Percentiles rank a stretch among this genome's conserved stretches.
These are phyloP conservation scores for Nakazawaea anatomiae DNA, from an alignment of 805 yeast genomes.

Conservation along the genomic window DNA sequence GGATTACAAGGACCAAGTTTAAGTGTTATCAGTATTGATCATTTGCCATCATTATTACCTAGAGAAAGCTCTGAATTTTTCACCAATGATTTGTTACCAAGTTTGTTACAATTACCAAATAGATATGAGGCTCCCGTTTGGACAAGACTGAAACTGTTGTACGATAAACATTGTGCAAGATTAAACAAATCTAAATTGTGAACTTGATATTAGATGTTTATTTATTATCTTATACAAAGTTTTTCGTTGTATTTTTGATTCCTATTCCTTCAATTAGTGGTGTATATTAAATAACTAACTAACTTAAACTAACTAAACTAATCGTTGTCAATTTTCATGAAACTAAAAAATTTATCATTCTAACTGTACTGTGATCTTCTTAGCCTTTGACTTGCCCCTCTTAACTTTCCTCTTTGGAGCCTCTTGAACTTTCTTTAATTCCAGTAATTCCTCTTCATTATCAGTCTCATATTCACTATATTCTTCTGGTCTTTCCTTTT, in stretches of 20 bases:
- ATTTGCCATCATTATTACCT: constrained; percentile 90
- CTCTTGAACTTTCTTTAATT: constrained; percentile 38
- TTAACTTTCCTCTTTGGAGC: constrained; percentile 32
- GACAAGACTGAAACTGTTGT: constrained; percentile 81
- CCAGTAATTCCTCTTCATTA: constrained; percentile 41
- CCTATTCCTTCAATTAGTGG: too few relatives aligned
- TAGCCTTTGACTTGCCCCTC: constrained; percentile 20
- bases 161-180: constrained; percentile 78
- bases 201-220: neutral
- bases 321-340: too few relatives aligned
- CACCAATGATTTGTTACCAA: constrained; percentile 82
- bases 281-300: too few relatives aligned
- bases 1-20: constrained; percentile 78
- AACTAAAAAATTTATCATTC: constrained; percentile 29
- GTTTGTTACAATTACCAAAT: constrained; percentile 76
- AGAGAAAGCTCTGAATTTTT: constrained; percentile 96
- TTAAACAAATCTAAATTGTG: constrained; percentile 41
- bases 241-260: too few relatives aligned
- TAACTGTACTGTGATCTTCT: constrained; percentile 44
- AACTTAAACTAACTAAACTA: too few relatives aligned
- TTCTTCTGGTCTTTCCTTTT: constrained; percentile 33
- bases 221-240: too few relatives aligned
- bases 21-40: constrained; percentile 93
- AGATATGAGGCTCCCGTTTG: constrained; percentile 85
- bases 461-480: constrained; percentile 70